Percentiles rank a stretch among this genome's conserved stretches.
phyloP scores from a whole-genome alignment of 345 rosid species.

The Clarkia xantiana region DNA sequence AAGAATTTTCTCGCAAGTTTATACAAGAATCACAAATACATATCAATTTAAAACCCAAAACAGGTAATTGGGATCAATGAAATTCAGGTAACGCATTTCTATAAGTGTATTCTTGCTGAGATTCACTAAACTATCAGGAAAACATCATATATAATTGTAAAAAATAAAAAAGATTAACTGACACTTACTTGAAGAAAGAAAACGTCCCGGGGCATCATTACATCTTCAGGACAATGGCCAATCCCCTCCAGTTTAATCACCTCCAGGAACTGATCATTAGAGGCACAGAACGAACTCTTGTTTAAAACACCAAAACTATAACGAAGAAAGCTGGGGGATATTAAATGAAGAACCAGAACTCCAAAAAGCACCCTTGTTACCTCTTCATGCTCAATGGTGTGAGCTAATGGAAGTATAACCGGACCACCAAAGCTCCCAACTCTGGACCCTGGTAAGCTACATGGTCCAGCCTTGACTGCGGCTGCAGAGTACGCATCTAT shows the following conservation, averaged over 20 bases:
- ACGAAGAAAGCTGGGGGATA: background rate
- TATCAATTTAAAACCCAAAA: too few relatives aligned
- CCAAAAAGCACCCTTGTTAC: constrained; percentile 13
- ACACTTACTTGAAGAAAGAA: constrained; percentile 84
- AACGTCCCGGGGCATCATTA: constrained; percentile 73
- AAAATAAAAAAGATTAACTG: too few relatives aligned
- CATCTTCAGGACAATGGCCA: constrained; percentile 84
- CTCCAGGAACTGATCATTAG: constrained; percentile 56
- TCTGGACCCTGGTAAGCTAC: constrained; percentile 54
- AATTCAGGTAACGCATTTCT: too few relatives aligned
- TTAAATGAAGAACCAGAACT: background rate
- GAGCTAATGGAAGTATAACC: constrained; percentile 93
- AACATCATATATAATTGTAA: too few relatives aligned
- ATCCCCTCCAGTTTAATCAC: constrained; percentile 87
- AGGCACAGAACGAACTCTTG: background rate
- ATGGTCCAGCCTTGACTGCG: constrained; percentile 90
- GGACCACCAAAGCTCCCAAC: constrained; percentile 85
- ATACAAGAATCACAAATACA: too few relatives aligned
- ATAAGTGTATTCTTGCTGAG: too few relatives aligned
- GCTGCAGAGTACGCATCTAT: constrained; percentile 94
- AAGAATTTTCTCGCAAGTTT: too few relatives aligned
- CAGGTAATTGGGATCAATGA: too few relatives aligned
- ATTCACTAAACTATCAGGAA: too few relatives aligned
- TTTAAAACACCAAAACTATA: too few relatives aligned
- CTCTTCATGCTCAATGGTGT: constrained; percentile 94